Percentiles rank a stretch among this genome's conserved stretches.
Conservation (phyloP, 768 basidiomycete genomes). For the Ephemerocybe angulata region DNA sequence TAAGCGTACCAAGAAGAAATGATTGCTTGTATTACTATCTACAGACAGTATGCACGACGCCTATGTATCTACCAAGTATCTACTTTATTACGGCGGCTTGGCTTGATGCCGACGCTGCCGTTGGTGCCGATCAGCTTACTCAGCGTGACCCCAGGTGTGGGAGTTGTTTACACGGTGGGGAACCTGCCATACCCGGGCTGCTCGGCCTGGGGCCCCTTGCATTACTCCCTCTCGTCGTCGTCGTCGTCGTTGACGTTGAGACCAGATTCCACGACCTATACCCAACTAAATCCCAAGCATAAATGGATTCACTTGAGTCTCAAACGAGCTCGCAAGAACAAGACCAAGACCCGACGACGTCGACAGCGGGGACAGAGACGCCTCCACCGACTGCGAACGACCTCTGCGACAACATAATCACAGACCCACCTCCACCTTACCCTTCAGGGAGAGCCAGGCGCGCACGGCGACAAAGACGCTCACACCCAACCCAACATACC, state of each 20-base stretch:
- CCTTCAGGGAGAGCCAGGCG: constrained; percentile 45
- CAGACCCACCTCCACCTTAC: constrained; percentile 73
- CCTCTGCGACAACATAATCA: constrained; percentile 12
- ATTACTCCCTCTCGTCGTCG: too few species aligned
- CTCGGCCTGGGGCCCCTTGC: background rate
- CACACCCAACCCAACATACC: constrained; percentile 20
- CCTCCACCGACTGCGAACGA: constrained; percentile 8
- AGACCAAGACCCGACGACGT: background rate
- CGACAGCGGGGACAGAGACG: background rate
- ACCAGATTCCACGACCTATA: too few species aligned
- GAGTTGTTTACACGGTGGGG: background rate
- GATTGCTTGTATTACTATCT: too few species aligned
- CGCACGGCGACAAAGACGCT: constrained; percentile 21
- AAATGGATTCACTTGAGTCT: too few species aligned
- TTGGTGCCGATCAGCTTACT: background rate
- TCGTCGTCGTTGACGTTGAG: too few species aligned
- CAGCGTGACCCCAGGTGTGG: background rate
- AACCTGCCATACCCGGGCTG: background rate
- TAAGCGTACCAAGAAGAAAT: background rate
- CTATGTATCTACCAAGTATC: background rate
- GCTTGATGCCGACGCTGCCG: background rate
- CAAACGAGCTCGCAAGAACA: too few species aligned
- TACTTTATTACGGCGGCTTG: background rate
- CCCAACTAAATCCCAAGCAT: too few species aligned
- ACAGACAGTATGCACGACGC: too few species aligned